Conservation (phyloP, 1,284 basidiomycete species). For the Tylopilus sp. region DNA sequence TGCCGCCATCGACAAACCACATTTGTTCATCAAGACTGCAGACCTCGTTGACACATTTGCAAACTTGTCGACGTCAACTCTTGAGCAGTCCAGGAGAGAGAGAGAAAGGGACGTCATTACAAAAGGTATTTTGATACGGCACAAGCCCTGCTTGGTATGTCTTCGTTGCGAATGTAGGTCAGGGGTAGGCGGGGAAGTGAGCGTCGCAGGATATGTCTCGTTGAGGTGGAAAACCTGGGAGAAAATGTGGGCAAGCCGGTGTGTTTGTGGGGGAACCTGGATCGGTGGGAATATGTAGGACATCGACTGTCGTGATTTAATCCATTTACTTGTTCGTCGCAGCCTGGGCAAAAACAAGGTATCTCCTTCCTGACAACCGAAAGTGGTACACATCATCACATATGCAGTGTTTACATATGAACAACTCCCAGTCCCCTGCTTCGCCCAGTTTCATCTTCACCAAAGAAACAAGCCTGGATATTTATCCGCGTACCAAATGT, state of each 20-base stretch:
- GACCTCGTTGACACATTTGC: constrained; percentile 60
- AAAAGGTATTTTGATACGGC: constrained; percentile 47
- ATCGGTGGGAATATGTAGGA: constrained; percentile 20
- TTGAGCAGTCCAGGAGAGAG: constrained; percentile 33
- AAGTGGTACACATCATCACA: no score
- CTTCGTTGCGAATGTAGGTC: constrained; percentile 59
- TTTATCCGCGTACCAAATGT: not conserved
- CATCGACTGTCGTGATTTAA: constrained; percentile 11
- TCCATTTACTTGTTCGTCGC: constrained; percentile 8
- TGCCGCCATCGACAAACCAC: constrained; percentile 52
- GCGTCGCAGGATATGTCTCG: constrained; percentile 34
- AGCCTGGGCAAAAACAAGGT: not conserved
- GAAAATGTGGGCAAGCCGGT: constrained; percentile 50
- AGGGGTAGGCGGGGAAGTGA: constrained; percentile 36
- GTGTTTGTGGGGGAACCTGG: constrained; percentile 71
- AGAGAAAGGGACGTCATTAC: constrained; percentile 56
- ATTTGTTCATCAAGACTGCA: constrained; percentile 61
- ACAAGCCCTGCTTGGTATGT: constrained; percentile 41
- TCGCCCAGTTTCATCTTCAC: not conserved
- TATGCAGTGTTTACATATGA: not conserved
- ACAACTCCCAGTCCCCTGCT: not conserved
- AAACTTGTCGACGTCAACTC: constrained; percentile 33
- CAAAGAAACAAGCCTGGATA: not conserved
- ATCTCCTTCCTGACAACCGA: not conserved
- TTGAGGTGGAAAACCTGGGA: constrained; percentile 59